Evolutionary conservation across 176 grass and related monocot genomes (phyloP).

Genomic region (Microstegium vimineum): DNA sequence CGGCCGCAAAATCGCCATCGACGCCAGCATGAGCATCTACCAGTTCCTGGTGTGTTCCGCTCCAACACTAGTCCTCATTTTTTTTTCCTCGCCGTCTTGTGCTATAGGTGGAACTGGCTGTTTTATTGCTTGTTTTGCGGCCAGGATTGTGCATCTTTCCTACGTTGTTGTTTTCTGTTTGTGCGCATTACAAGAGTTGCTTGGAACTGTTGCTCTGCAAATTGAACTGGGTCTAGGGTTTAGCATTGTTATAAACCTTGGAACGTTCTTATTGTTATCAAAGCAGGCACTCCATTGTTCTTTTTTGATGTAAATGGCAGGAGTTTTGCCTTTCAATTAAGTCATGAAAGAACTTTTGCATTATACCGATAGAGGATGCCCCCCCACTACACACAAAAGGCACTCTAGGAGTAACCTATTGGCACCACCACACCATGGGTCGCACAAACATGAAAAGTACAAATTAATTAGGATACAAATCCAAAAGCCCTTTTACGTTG

Average conservation of each 20-base stretch:
- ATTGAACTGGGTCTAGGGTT: slow-evolving; percentile 17
- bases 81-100: background rate
- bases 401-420: too few relatives aligned
- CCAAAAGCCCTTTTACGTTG: too few relatives aligned
- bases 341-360: too few relatives aligned
- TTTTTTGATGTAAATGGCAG: too few relatives aligned
- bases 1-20: slow-evolving; percentile 83
- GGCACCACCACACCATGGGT: too few relatives aligned
- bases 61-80: background rate
- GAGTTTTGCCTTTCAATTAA: too few relatives aligned
- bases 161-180: background rate
- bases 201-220: background rate
- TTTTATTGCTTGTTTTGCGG: background rate
- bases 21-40: slow-evolving; percentile 99
- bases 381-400: too few relatives aligned
- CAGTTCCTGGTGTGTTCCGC: slow-evolving; percentile 66
- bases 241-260: background rate
- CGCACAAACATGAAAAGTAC: too few relatives aligned
- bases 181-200: background rate
- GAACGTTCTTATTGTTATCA: background rate
- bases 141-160: background rate
- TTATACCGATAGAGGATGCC: too few relatives aligned
- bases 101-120: background rate
- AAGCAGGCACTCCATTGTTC: background rate
- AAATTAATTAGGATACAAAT: too few relatives aligned